Evolutionary conservation across 352 stramenopile genomes (phyloP), one percentile per base, ranked within the genome.

Genomic region (Globisporangium mamillatum): DNA sequence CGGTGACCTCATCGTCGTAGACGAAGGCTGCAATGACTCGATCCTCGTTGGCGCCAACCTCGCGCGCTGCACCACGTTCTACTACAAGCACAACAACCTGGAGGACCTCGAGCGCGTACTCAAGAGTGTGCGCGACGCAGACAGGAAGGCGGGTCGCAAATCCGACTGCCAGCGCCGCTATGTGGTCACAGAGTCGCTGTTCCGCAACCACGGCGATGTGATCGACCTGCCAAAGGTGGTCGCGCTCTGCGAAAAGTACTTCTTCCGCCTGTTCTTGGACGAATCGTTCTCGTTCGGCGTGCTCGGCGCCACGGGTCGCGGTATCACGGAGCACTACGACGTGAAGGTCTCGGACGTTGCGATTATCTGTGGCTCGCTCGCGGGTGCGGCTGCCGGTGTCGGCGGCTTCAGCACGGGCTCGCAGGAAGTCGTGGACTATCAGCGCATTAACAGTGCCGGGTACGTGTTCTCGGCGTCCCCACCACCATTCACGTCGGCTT

Each of bases 31-130:
- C 57, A 98, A 98, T 61, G 97, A 99, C 74, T 94, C 96, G 58
- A 88, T 99, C 22, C 72, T 92, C 53, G 83, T 91, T 9, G 98
- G 97, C n/a, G 91, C 97, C 46, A 95, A 90, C 63, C 80, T 99
- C 20, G 95, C 88, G 27, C 87, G 98, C 52, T 97, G 93, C 67
- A 98, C 94, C 32, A 88, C 98, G 6, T 71, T 94, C 25, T 98
- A 94, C 76, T 99, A 99, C 82, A 96, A 97, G 71, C 98, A 99
- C 85, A 99, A 99, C 78, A 96, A 99, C 77, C 88, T 99, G 73
- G 86, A 92, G 14, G 96, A 99, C 74, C 82, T 99, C 18, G 87
- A 97, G 60, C 85, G 95, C 16, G 86, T 99, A 53, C 84, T 99
- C 18, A 80, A 95, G 74, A 87, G 64, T 53, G 80, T 95, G 34